These are phyloP conservation scores for Mucor irregularis DNA, from an alignment of 371 early-diverging fungal species.

Conservation along the genomic window DNA sequence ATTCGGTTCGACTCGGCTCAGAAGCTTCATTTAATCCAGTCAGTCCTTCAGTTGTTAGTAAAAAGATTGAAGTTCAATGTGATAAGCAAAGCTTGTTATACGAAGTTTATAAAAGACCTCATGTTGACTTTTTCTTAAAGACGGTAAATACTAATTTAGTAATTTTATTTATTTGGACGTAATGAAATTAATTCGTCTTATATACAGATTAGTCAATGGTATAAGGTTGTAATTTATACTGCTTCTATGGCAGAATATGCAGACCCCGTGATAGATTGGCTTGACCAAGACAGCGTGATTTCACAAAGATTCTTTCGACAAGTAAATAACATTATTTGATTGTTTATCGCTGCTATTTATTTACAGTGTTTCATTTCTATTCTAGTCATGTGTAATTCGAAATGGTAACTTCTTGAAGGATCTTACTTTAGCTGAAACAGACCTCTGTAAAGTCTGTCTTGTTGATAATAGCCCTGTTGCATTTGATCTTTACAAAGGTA, in stretches of 20 bases:
- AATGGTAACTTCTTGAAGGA: conserved; percentile 89
- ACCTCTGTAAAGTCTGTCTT: conserved; percentile 85
- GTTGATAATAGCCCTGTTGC: conserved; percentile 91
- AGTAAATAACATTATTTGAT: conserved; percentile 32
- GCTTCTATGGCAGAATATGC: conserved; percentile 98
- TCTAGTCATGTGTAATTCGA: conserved; percentile 70
- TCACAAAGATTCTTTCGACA: conserved; percentile 85
- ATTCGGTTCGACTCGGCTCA: conserved; percentile 63
- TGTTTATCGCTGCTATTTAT: neutral
- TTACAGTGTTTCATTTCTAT: neutral
- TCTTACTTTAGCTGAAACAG: conserved; percentile 77
- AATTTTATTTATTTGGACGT: neutral
- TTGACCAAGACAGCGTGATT: conserved; percentile 86
- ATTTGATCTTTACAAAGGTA: conserved; percentile 83
- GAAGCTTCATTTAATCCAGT: conserved; percentile 21
- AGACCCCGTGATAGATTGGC: conserved; percentile 93
- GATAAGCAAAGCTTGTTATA: conserved; percentile 90
- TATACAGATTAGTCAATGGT: neutral
- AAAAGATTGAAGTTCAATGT: conserved; percentile 84
- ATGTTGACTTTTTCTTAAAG: conserved; percentile 92
- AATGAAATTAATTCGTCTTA: neutral
- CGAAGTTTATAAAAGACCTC: conserved; percentile 95
- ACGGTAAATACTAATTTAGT: conserved; percentile 69
- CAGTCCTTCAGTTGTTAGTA: conserved; percentile 34
- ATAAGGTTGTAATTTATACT: conserved; percentile 95